Evolutionary conservation across 345 rosid genomes (phyloP).

Genomic region (Citrus sinensis): DNA sequence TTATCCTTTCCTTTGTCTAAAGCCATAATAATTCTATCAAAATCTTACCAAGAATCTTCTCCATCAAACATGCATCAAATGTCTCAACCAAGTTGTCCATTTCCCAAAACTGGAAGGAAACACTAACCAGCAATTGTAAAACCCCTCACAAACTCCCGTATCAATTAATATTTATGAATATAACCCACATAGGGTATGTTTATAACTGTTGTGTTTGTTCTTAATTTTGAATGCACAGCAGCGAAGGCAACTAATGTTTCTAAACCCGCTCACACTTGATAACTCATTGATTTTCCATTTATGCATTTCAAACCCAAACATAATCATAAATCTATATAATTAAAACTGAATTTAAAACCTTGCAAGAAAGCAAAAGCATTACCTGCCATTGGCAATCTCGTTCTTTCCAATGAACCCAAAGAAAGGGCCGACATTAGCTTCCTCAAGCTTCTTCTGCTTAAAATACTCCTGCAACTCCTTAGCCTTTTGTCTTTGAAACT

Average conservation of each 20-base stretch:
- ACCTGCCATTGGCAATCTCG: slow-evolving; percentile 95
- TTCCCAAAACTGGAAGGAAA: neutral
- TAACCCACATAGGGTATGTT: too few species aligned
- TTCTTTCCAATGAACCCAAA: slow-evolving; percentile 85
- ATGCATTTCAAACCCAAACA: neutral
- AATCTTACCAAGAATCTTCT: neutral
- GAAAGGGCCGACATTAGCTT: slow-evolving; percentile 84
- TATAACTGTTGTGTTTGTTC: too few species aligned
- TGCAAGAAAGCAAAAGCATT: neutral
- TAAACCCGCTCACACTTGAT: neutral
- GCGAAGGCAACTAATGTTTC: neutral
- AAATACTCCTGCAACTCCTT: slow-evolving; percentile 88
- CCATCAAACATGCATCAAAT: neutral
- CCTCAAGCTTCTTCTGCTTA: slow-evolving; percentile 83
- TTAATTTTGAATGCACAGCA: neutral
- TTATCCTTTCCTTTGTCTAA: neutral
- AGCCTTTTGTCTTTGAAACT: slow-evolving; percentile 88
- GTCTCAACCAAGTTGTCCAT: neutral
- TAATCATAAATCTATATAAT: neutral
- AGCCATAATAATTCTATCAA: neutral
- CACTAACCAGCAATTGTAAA: neutral
- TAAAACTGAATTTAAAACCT: neutral
- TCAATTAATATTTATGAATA: neutral
- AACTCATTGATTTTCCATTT: neutral
- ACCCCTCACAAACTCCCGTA: neutral